Base-by-base conservation (phyloP, 345 rosid genomes). In the Populus nigra region DNA sequence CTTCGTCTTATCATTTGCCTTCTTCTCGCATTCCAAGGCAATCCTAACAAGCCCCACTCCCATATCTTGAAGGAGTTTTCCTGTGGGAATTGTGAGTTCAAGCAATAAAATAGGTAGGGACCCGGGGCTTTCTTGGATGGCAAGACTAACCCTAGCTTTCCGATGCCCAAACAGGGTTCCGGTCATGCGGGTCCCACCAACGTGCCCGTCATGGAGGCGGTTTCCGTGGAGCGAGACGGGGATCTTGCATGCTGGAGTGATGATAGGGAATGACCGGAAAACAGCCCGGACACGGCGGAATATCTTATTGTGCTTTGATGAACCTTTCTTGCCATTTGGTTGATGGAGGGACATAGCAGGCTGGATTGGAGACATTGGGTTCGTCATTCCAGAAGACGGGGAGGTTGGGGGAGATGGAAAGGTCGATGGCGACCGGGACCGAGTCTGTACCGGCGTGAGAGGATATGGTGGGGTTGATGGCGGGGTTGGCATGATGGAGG, bases 1-100 rank as follows among this genome's bases (percentile, higher is more conserved):
- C 80, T 90, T 89, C 2, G 77, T 87, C 86, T 87, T 93, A 80
- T 89, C 91, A 0, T 80, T 75, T 3, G 88, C 90, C 68, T 83
- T 88, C 77, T 90, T 94, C 77, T 94, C 98, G 18, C 91, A 89
- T 69, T 94, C 98, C 13, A 94, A 57, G 8, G 97, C 96, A n/a
- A 94, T 86, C 77, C 97, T 73, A 4, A 91, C 91, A 1, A 91
- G 79, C 38, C 98, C 98, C 57, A 76, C 65, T 8, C 94, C 97
- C 84, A 93, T 89, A 23, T 91, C 95, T 13, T 93, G 93, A 5
- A 93, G 88, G 1, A 94, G 84, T 50, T 91, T 94, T 33, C 94
- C 95, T 0, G 98, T 94, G 0, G 88, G 94, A 1, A 93, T 79
- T 15, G 92, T 92, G 1, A 94, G 79, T 80, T 94, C 97, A 10